These are phyloP conservation scores for Carex pumila DNA, from an alignment of 176 grass and related monocot species.

Conservation along the genomic window DNA sequence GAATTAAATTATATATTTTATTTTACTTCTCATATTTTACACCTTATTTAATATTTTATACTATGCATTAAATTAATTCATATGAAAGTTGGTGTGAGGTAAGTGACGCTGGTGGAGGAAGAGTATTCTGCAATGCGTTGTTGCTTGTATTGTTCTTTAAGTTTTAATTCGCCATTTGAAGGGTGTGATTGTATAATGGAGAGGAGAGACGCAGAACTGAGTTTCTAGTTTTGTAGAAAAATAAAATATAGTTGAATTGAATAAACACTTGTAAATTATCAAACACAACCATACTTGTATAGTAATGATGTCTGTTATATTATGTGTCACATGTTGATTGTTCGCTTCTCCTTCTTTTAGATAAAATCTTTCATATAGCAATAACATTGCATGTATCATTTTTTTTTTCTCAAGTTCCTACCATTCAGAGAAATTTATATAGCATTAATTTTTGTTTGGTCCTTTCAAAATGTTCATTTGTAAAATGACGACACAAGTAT, in stretches of 20 bases:
- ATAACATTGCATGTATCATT: too few relatives aligned
- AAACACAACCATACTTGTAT: neutral
- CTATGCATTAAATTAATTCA: too few relatives aligned
- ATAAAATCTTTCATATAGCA: neutral
- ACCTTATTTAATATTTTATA: too few relatives aligned
- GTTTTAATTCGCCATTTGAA: neutral
- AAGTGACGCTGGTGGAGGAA: slow-evolving; percentile 46
- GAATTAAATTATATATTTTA: too few relatives aligned
- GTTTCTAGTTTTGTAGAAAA: neutral
- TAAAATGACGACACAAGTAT: too few relatives aligned
- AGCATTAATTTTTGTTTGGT: too few relatives aligned
- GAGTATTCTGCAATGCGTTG: neutral
- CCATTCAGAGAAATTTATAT: too few relatives aligned
- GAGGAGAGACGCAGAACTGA: neutral
- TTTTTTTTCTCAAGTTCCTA: too few relatives aligned
- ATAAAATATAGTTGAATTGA: neutral
- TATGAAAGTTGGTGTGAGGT: slow-evolving; percentile 43
- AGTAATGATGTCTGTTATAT: neutral
- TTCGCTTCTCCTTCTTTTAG: neutral
- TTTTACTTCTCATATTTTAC: too few relatives aligned
- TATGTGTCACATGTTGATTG: neutral
- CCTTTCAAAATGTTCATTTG: too few relatives aligned
- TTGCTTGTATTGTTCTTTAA: neutral
- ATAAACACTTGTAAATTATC: slow-evolving; percentile 1
- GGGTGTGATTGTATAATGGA: neutral